Evolutionary conservation across 805 yeast species (phyloP), one percentile per base, ranked within the genome.

Genomic region (Scheffersomyces lignosus): DNA sequence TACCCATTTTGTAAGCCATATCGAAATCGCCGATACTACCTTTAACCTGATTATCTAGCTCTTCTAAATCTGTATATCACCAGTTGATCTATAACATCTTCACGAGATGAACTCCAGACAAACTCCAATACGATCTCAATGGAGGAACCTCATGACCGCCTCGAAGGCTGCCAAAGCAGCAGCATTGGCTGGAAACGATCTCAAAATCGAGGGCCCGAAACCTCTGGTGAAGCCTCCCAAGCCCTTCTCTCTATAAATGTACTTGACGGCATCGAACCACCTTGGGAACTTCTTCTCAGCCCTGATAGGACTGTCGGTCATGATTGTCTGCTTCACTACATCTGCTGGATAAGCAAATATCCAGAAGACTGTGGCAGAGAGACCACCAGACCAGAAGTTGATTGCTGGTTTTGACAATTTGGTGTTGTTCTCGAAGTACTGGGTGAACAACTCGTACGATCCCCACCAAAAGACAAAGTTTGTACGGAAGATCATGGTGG

Each of bases 391-490:
- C 95, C 96, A 88, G 64, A 88, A 88, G 58, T 87, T 88, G 40
- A 88, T 73, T 0, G 88, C 69, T 2, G 93, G 78, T 27, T 76
- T 76, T 33, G 83, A 77, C 71, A 87, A 47, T 27, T 64, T 60
- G 1, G 96, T 87, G 49, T 86, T 69, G 4, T 70, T 66, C 46
- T 76, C 73, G 60, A 88, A 80, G 71, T 74, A 81, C 37, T 75
- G 69, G 5, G 95, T 86, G 57, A 88, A 73, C 6, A 87, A 38
- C 54, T 87, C 95, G 56, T 89, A 89, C 0, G 95, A 80, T 1
- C 96, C 96, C 97, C 97, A 89, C 91, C 95, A 87, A 40, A 87
- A 85, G 24, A 86, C 72, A 57, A 88, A 89, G 60, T 86, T 86
- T 1, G 95, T 80, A 56, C 96, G 73, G 66, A 89, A 89, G 10